These are phyloP conservation scores for Neofusicoccum parvum DNA, from an alignment of 2,329 filamentous ascomycete species.

Conservation along the genomic window DNA sequence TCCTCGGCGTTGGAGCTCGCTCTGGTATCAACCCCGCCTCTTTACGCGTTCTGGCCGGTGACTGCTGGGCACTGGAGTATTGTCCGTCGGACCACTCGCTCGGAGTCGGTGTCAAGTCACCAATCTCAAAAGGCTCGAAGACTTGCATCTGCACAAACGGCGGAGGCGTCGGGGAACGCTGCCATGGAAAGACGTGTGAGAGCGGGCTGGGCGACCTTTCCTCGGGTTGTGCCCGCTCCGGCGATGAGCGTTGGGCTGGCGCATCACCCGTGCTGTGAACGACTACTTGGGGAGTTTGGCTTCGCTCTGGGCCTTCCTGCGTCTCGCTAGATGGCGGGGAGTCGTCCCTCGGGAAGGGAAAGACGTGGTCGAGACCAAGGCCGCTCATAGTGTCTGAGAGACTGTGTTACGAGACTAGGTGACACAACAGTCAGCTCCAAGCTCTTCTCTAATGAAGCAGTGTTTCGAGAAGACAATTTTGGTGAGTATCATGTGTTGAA, in stretches of 20 bases:
- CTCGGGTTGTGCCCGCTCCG: neutral
- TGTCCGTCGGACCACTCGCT: conserved; percentile 15
- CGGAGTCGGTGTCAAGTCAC: conserved; percentile 13
- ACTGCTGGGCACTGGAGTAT: conserved; percentile 4
- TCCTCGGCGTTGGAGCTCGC: neutral
- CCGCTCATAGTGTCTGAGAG: conserved; percentile 9
- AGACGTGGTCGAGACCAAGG: conserved; percentile 15
- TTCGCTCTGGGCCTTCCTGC: neutral
- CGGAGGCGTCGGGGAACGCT: conserved; percentile 5
- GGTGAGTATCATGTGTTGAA: conserved; percentile 19
- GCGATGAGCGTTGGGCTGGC: neutral
- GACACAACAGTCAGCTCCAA: neutral
- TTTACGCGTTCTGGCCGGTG: conserved; percentile 1
- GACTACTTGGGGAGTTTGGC: neutral
- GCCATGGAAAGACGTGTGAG: conserved; percentile 20
- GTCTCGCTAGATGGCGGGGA: neutral
- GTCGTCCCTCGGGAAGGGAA: conserved; percentile 6
- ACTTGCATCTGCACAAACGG: conserved; percentile 16
- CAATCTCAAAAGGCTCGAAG: conserved; percentile 20
- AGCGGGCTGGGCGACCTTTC: neutral
- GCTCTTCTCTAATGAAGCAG: neutral
- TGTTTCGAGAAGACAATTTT: neutral
- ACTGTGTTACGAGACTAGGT: neutral
- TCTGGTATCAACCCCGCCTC: neutral
- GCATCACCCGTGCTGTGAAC: neutral